A percentile compares a stretch with the other conserved stretches of the same genome.
Evolutionary conservation across 2,329 filamentous ascomycete species (phyloP).

Genomic region (Pseudofabraea citricarpa): DNA sequence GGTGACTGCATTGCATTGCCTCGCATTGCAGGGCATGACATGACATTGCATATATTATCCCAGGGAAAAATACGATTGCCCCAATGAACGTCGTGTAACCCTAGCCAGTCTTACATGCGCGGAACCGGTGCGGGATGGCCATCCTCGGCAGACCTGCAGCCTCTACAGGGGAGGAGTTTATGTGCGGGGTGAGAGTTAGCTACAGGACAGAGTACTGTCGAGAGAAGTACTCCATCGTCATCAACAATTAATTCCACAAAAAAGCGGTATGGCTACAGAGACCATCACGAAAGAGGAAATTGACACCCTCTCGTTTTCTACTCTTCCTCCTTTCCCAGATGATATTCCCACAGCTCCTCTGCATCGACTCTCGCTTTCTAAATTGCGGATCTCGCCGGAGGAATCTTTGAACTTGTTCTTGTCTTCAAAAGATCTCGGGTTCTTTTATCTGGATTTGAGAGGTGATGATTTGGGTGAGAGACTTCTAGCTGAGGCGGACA

Average conservation of each 20-base stretch:
- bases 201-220: too few species aligned
- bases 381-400: conserved; percentile 5
- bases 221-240: too few species aligned
- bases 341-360: conserved; percentile 18
- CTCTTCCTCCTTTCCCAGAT: conserved; percentile 14
- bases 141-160: too few species aligned
- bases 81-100: too few species aligned
- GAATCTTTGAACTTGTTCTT: conserved; percentile 16
- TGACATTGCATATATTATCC: too few species aligned
- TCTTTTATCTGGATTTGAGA: conserved; percentile 23
- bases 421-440: conserved; percentile 19
- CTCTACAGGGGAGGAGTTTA: too few species aligned
- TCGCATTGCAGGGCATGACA: too few species aligned
- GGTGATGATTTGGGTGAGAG: conserved; percentile 14
- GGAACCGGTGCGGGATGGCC: too few species aligned
- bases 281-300: conserved; percentile 1
- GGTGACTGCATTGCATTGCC: too few species aligned
- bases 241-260: not conserved
- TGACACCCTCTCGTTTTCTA: conserved; percentile 7
- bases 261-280: conserved; percentile 11
- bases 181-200: too few species aligned
- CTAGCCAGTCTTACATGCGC: too few species aligned
- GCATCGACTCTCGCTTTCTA: conserved; percentile 14
- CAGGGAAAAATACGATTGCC: too few species aligned
- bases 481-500: conserved; percentile 14